Evolutionary conservation across 2,329 filamentous ascomycete genomes (phyloP), one percentile per base, ranked within the genome.

Genomic region (Pyrenophora graminea): DNA sequence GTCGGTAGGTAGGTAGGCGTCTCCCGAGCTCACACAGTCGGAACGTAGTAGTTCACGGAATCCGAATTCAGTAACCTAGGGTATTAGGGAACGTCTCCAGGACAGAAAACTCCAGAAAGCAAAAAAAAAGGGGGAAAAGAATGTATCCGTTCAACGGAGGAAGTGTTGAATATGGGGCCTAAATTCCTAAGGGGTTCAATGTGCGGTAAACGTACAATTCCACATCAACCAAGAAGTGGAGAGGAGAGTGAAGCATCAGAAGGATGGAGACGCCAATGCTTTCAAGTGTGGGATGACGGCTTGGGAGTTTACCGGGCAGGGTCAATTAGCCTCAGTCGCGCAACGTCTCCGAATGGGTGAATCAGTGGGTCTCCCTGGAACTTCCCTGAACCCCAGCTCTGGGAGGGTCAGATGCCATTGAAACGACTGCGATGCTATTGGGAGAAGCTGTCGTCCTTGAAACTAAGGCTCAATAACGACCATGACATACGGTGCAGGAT

Each of bases 141-240:
- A 53, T 53, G 46, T 48, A 62, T 59, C 66, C 68, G 67, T 45
- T 71, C 68, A 69, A 70, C 66, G 65, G 68, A 65, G 44, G 15
- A 21, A 37, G 31, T 41, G 48, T 30, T 30, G 27, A 30, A 54
- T 61, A 54, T 44, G 55, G 61, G 50, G 53, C 51, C 58, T 64
- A 53, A 57, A 55, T 52, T 59, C 41, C 40, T 47, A 39, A 37
- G 23, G 23, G 10, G 36, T 30, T 30, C 36, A 47, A 51, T 18
- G 34, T 39, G 27, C 10, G 27, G 27, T 30, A 30, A 30, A 12
- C 27, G 10, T 30, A 5, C 9, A 30, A 49, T 48, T 45, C 51
- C 56, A 47, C 53, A 55, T 48, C 56, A 59, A 55, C 27, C 50
- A 38, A 56, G 48, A 61, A 49, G 51, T 56, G 52, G 48, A 48